phyloP scores from a whole-genome alignment of 2,329 filamentous ascomycete species.

The Alternaria gansuensis region DNA sequence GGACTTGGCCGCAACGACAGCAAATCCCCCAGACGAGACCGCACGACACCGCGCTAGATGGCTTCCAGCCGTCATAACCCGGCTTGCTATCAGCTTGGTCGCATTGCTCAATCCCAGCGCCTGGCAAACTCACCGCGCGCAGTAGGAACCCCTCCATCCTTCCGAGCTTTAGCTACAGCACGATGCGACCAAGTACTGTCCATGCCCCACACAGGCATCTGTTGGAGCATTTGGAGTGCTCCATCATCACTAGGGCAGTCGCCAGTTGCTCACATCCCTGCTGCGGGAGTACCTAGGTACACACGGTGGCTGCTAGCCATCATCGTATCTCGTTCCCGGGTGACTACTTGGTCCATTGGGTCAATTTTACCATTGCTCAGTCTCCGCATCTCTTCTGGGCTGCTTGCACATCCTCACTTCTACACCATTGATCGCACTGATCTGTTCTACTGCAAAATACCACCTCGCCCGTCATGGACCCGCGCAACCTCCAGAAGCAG shows the following conservation, averaged over 20 bases:
- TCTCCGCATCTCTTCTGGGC: background rate
- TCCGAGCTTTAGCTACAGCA: constrained; percentile 24
- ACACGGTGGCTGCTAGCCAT: constrained; percentile 32
- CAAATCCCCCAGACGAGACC: constrained; percentile 28
- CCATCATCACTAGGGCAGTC: constrained; percentile 28
- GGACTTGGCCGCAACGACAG: constrained; percentile 25
- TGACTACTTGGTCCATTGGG: constrained; percentile 19
- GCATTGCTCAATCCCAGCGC: constrained; percentile 38
- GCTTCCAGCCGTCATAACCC: constrained; percentile 31
- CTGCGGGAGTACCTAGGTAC: constrained; percentile 30
- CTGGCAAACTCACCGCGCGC: constrained; percentile 24
- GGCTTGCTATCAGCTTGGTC: constrained; percentile 27
- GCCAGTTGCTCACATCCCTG: constrained; percentile 27
- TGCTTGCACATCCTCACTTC: background rate
- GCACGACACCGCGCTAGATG: constrained; percentile 21
- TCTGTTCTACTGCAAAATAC: background rate
- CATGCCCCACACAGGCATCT: constrained; percentile 31
- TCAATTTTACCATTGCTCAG: constrained; percentile 6
- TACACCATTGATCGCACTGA: background rate
- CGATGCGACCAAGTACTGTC: constrained; percentile 18
- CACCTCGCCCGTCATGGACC: constrained; percentile 45
- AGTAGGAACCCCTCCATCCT: constrained; percentile 35
- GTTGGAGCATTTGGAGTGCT: constrained; percentile 29
- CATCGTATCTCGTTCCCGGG: constrained; percentile 33
- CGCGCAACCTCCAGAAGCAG: constrained; percentile 49